Evolutionary conservation across 306 rosid genomes (phyloP), one percentile per base, ranked within the genome.

Genomic region (Vigna nakashimae): DNA sequence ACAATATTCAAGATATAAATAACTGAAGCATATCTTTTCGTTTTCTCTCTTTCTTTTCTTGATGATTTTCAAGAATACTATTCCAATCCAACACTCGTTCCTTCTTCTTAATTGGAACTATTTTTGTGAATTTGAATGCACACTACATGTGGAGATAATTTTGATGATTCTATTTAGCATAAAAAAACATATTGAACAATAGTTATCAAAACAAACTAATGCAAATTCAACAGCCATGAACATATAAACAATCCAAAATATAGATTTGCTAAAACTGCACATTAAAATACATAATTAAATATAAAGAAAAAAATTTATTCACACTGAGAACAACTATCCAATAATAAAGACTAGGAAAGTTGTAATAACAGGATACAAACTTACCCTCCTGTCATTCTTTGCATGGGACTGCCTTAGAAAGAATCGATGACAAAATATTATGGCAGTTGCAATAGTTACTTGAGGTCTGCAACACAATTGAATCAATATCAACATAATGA

Each of bases 341-440:
- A 60, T 28, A 84, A 49, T 42, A 32, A 30, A 43, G n/a, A 69
- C 5, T 48, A 49, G 45, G 49, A 48, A 76, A 50, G 36, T 63
- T 82, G 32, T 16, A 49, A 49, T 50, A 76, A 36, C 16, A 73
- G 51, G 69, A 49, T 73, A 73, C 15, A 77, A 46, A 84, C 96
- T 90, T 86, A 95, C 98, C 93, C 98, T 89, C 82, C 98, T 86
- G 84, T 95, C 98, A 87, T 95, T 95, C 87, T 91, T 95, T 71
- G 89, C 97, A 81, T 89, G 98, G 81, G 98, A 95, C 84, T 95
- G 98, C 50, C 97, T 91, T 82, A 91, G 98, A 79, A 95, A 95
- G 86, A 95, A 91, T 69, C 98, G 91, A 66, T 95, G 98, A 78
- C 98, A 95, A 86, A 95, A 92, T 26, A 92, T 91, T 86, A 95